Evolutionary conservation across 2,329 filamentous ascomycete genomes (phyloP).

Genomic region (Ophioceras dolichostomum): DNA sequence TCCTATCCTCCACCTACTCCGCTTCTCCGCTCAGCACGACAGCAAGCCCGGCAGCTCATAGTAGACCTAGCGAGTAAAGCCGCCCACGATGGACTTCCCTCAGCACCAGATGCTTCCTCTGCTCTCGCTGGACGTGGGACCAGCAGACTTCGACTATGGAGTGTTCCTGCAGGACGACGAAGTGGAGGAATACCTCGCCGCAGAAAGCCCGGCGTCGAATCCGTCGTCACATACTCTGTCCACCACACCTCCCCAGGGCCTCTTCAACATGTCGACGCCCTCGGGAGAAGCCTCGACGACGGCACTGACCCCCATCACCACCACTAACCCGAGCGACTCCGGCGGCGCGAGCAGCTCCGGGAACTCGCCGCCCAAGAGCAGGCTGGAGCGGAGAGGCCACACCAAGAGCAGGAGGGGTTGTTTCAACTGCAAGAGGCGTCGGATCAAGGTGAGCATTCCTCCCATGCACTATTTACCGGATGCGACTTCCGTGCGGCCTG

Average conservation of each 20-base stretch:
- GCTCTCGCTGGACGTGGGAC: conserved; percentile 16
- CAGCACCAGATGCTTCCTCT: conserved; percentile 6
- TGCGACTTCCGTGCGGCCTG: too few species aligned
- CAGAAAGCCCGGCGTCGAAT: conserved; percentile 13
- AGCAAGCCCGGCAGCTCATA: too few species aligned
- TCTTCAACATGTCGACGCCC: too few species aligned
- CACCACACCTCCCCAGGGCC: too few species aligned
- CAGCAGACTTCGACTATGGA: conserved; percentile 23
- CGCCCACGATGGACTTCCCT: conserved; percentile 2
- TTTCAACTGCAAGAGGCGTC: conserved; percentile 54
- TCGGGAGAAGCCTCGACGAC: too few species aligned
- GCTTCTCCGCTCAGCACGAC: too few species aligned
- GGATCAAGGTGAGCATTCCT: conserved; percentile 52
- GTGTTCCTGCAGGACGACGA: conserved; percentile 21
- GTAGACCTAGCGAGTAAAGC: too few species aligned
- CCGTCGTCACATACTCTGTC: too few species aligned
- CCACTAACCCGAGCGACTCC: conserved; percentile 14
- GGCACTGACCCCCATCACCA: too few species aligned
- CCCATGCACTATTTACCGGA: too few species aligned
- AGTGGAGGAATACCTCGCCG: conserved; percentile 13
- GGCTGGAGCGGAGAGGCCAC: conserved; percentile 45
- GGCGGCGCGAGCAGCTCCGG: conserved; percentile 6
- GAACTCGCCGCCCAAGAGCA: conserved; percentile 16
- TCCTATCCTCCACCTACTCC: too few species aligned
- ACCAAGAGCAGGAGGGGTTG: conserved; percentile 55